A percentile compares a stretch with the other conserved stretches of the same genome.
Conservation (phyloP, 768 basidiomycete species). For the Termitomyces heimii region DNA sequence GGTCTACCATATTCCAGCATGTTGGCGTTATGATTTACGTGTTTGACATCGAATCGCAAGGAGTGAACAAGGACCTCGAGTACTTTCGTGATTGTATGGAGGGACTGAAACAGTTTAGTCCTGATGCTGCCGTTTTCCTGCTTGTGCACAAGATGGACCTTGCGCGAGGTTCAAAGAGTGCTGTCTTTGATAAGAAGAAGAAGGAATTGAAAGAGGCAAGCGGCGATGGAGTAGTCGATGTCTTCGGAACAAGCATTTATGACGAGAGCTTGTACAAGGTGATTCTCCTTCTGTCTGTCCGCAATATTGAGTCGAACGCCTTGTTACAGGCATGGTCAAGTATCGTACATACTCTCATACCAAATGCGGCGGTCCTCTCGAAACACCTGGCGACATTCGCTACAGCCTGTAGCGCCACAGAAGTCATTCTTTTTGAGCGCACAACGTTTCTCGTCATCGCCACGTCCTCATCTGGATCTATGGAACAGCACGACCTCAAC, state of each 20-base stretch:
- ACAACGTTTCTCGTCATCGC: conserved; percentile 98
- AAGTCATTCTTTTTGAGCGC: conserved; percentile 94
- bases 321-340: conserved; percentile 86
- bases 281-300: conserved; percentile 8
- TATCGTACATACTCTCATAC: conserved; percentile 94
- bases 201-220: conserved; percentile 69
- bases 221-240: conserved; percentile 52
- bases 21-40: conserved; percentile 98
- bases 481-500: conserved; percentile 22
- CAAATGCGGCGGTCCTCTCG: conserved; percentile 86
- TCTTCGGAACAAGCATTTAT: conserved; percentile 94
- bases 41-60: conserved; percentile 88
- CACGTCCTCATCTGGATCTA: conserved; percentile 41
- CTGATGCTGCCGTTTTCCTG: conserved; percentile 82
- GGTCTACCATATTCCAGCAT: conserved; percentile 92
- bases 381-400: conserved; percentile 86
- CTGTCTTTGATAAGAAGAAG: conserved; percentile 64
- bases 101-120: conserved; percentile 71
- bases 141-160: conserved; percentile 99
- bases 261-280: conserved; percentile 97
- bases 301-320: not conserved
- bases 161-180: conserved; percentile 55
- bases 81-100: conserved; percentile 92
- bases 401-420: conserved; percentile 81
- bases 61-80: conserved; percentile 79